Conservation (phyloP, 2,329 filamentous ascomycete species). For the Aspergillus texensis region DNA sequence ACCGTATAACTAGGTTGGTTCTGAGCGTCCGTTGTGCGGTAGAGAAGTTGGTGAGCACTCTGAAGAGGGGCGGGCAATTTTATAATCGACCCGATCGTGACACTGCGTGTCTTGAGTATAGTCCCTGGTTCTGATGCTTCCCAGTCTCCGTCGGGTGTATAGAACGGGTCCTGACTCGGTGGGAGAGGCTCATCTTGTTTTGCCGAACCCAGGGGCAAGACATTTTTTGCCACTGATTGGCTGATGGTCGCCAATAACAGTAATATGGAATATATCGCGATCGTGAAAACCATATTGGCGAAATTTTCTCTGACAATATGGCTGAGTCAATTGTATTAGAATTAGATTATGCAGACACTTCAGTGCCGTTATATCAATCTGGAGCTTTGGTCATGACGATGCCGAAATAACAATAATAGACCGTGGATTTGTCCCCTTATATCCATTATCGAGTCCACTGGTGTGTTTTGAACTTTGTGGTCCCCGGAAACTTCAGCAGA, state of each 20-base stretch:
- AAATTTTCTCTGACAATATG: neutral
- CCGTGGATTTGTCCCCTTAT: too few relatives aligned
- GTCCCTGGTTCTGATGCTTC: neutral
- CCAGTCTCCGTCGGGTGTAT: neutral
- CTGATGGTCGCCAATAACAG: neutral
- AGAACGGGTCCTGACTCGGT: constrained; percentile 8
- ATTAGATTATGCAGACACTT: too few relatives aligned
- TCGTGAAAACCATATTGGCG: neutral
- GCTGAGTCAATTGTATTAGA: too few relatives aligned
- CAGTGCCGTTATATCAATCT: neutral
- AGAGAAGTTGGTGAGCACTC: constrained; percentile 32
- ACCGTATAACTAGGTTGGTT: constrained; percentile 34
- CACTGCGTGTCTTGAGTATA: neutral
- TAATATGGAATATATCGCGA: neutral
- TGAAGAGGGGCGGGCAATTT: neutral
- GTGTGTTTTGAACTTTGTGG: neutral
- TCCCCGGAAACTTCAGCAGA: too few relatives aligned
- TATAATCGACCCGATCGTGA: neutral
- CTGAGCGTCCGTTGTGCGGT: constrained; percentile 35
- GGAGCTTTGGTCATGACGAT: neutral
- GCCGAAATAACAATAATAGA: too few relatives aligned
- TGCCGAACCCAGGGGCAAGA: too few relatives aligned
- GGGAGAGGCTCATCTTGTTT: neutral
- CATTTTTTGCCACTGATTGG: neutral
- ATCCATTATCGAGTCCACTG: neutral